Conservation (phyloP, 495 filamentous ascomycete species). For the Aspergillus steynii region DNA sequence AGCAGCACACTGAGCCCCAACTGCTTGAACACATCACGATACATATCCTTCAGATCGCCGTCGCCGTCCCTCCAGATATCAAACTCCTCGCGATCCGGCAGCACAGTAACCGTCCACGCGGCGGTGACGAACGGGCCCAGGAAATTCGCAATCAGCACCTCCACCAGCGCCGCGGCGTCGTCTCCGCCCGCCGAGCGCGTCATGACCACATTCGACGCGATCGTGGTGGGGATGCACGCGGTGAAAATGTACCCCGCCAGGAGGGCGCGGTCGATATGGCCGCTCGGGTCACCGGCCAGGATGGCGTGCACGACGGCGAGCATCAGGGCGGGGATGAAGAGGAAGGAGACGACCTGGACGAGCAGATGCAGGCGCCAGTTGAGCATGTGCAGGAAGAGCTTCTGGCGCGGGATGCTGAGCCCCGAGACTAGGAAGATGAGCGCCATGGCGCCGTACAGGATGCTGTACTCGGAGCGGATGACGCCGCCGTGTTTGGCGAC, state of each 20-base stretch:
- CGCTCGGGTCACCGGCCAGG: constrained; percentile 43
- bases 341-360: constrained; percentile 52
- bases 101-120: constrained; percentile 50
- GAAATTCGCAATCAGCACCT: constrained; percentile 56
- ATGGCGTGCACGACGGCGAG: constrained; percentile 48
- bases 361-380: constrained; percentile 56
- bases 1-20: constrained; percentile 50
- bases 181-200: constrained; percentile 54
- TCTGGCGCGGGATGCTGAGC: constrained; percentile 52
- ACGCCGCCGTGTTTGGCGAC: constrained; percentile 54
- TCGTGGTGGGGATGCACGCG: constrained; percentile 58
- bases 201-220: constrained; percentile 61
- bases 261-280: constrained; percentile 48
- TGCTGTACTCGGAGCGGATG: constrained; percentile 54
- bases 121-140: constrained; percentile 53
- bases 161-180: constrained; percentile 55
- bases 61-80: constrained; percentile 45
- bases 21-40: constrained; percentile 53
- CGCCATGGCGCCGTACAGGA: constrained; percentile 54
- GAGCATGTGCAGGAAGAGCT: constrained; percentile 48
- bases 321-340: constrained; percentile 50
- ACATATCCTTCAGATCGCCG: constrained; percentile 49
- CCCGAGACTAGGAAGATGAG: constrained; percentile 57
- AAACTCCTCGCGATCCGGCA: constrained; percentile 45
- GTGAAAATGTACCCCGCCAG: constrained; percentile 55